Conservation (phyloP, 2,329 filamentous ascomycete species). For the Colletotrichum tamarilloi region DNA sequence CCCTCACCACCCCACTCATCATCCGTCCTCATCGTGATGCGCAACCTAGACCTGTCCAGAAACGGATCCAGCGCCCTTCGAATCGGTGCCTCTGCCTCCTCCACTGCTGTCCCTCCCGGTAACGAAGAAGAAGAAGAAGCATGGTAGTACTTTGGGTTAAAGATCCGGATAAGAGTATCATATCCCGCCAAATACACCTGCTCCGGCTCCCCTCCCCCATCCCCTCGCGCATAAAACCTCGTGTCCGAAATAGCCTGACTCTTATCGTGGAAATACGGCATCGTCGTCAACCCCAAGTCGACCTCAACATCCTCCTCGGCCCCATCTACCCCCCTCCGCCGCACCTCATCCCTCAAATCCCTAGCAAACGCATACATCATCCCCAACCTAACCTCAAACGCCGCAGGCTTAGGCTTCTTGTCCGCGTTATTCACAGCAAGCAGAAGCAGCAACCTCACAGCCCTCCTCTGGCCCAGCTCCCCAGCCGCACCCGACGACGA, state of each 20-base stretch:
- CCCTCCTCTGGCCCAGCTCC: background rate
- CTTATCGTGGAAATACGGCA: conserved; percentile 82
- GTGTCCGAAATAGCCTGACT: conserved; percentile 64
- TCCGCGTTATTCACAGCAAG: conserved; percentile 75
- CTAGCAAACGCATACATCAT: conserved; percentile 78
- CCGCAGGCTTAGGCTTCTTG: conserved; percentile 73
- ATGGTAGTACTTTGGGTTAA: conserved; percentile 78
- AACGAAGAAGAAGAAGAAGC: background rate
- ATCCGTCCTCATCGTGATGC: conserved; percentile 72
- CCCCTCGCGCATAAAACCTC: conserved; percentile 51
- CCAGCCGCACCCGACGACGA: background rate
- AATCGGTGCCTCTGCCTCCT: conserved; percentile 50
- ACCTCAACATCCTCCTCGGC: conserved; percentile 45
- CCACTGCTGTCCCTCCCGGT: background rate
- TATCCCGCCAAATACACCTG: conserved; percentile 81
- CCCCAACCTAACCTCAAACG: conserved; percentile 73
- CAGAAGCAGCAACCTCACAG: conserved; percentile 64
- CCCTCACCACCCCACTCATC: conserved; percentile 68
- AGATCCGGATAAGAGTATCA: conserved; percentile 79
- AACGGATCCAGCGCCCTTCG: conserved; percentile 70
- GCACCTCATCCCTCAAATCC: conserved; percentile 56
- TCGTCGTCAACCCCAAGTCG: conserved; percentile 77
- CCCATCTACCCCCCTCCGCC: background rate
- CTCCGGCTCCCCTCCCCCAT: conserved; percentile 42
- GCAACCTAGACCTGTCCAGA: conserved; percentile 69